Evolutionary conservation across 2,329 filamentous ascomycete species (phyloP).

Genomic region (Thermomyces lanuginosus): DNA sequence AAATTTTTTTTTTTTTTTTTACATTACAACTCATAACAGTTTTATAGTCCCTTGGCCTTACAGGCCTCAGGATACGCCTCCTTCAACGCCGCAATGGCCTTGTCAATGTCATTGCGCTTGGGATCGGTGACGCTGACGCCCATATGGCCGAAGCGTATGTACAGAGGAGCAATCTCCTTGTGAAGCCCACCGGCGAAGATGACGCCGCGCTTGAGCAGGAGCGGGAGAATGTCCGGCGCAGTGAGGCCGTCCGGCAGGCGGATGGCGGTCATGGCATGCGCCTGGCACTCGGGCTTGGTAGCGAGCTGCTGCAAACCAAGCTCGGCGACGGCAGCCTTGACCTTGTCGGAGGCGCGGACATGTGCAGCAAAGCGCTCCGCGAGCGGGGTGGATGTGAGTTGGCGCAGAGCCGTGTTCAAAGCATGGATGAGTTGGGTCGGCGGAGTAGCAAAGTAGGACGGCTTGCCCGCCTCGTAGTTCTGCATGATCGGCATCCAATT

Average conservation of each 20-base stretch:
- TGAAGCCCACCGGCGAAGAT: conserved; percentile 92
- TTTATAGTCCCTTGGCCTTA: conserved; percentile 35
- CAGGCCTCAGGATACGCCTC: conserved; percentile 60
- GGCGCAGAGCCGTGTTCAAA: conserved; percentile 70
- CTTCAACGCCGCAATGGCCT: conserved; percentile 63
- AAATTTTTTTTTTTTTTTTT: too few species aligned
- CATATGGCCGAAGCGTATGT: conserved; percentile 96
- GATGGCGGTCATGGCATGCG: conserved; percentile 95
- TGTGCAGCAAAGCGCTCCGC: conserved; percentile 72
- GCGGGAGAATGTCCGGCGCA: conserved; percentile 69
- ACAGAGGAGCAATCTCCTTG: conserved; percentile 85
- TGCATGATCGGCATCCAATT: conserved; percentile 98
- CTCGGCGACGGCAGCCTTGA: conserved; percentile 68
- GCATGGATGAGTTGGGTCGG: conserved; percentile 88
- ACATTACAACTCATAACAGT: too few species aligned
- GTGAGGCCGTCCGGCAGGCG: conserved; percentile 76
- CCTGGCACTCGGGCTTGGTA: conserved; percentile 71
- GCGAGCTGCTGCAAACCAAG: conserved; percentile 81
- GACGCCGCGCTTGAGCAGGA: conserved; percentile 69
- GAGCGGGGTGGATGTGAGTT: conserved; percentile 68
- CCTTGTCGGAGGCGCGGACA: conserved; percentile 58
- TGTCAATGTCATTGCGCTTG: conserved; percentile 63
- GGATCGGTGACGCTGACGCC: conserved; percentile 79
- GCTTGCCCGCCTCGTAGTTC: conserved; percentile 96
- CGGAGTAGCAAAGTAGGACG: conserved; percentile 94